Evolutionary conservation across 177 flowering plant genomes (phyloP), one percentile per base, ranked within the genome.

Genomic region (Telopea speciosissima): DNA sequence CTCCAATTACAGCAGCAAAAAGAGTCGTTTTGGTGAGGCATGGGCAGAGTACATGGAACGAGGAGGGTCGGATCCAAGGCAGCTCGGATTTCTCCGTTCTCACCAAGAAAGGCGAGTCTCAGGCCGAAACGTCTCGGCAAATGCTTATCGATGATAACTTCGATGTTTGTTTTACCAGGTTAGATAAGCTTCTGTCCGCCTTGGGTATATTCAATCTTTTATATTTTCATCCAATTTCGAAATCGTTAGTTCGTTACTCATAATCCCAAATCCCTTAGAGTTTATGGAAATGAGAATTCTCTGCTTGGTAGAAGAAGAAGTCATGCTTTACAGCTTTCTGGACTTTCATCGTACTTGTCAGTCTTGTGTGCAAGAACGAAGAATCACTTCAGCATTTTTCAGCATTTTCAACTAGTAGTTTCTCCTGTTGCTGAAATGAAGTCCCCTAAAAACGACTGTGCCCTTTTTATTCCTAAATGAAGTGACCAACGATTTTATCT

Each of bases 11-110:
- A 77, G 76, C 78, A 23, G 83, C 84, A 68, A 92, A 94, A 82
- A 80, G 97, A 63, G 97, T 94, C 49, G 91, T 92, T 58, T 76
- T 94, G 73, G 97, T 94, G 68, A 85, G 99, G 80, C 97, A 94
- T 31, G 99, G 97, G 59, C 97, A 94, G 89, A 92, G 97, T 82
- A 90, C 97, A 65, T 94, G 97, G 99, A 92, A 92, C 70, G 93
- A 78, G 42, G 96, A 94, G 69, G 97, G 97, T 17, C 77, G 99
- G 77, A 94, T 94, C 64, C 99, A 94, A 76, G 97, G 99, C 10
- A 94, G 97, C 80, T 94, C 99, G 12, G 75, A 92, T 76, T 88
- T 81, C 84, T 88, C 97, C 22, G 87, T 90, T 62, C 86, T 94
- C 60, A 90, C 97, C 1, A 75, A 75, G 77, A 92, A 94, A 78